Percentiles rank a stretch among this genome's conserved stretches.
Conservation (phyloP, 257 asterid genomes). For the Ilex aquifolium region DNA sequence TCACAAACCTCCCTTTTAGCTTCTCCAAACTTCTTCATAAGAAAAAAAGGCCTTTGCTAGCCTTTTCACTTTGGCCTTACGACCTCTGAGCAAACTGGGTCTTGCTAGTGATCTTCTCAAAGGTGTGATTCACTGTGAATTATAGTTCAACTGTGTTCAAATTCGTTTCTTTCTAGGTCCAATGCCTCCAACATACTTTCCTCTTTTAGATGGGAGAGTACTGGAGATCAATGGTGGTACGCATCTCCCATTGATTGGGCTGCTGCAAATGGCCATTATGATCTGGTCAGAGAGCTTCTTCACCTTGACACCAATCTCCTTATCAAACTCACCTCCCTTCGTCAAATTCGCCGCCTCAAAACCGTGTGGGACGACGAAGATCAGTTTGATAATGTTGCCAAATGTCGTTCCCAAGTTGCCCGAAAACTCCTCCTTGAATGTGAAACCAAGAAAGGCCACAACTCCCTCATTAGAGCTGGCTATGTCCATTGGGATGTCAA, state of each 20-base stretch:
- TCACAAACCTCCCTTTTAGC: too few relatives aligned
- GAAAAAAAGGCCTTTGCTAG: too few relatives aligned
- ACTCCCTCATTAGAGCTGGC: constrained; percentile 75
- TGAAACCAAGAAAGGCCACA: constrained; percentile 42
- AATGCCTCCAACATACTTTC: constrained; percentile 51
- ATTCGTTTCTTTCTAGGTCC: not conserved
- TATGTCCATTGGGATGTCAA: too few relatives aligned
- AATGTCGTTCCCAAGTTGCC: constrained; percentile 63
- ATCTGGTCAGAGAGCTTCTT: constrained; percentile 70
- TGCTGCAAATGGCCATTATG: constrained; percentile 94
- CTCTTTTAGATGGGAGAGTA: constrained; percentile 87
- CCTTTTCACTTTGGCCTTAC: too few relatives aligned
- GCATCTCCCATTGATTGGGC: constrained; percentile 98
- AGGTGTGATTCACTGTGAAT: not conserved
- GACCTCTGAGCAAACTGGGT: too few relatives aligned
- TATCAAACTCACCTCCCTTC: constrained; percentile 73
- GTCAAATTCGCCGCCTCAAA: constrained; percentile 75
- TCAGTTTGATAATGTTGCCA: constrained; percentile 48
- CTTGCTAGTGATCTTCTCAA: too few relatives aligned
- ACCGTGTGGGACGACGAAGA: constrained; percentile 86
- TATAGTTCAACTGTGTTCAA: constrained; percentile 1
- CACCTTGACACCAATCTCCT: constrained; percentile 76
- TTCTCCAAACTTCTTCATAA: too few relatives aligned
- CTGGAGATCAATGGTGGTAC: constrained; percentile 96
- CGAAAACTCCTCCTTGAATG: constrained; percentile 53